Percentiles rank a stretch among this genome's conserved stretches.
Evolutionary conservation across 2,329 filamentous ascomycete species (phyloP).

Genomic region (Talaromyces funiculosus): DNA sequence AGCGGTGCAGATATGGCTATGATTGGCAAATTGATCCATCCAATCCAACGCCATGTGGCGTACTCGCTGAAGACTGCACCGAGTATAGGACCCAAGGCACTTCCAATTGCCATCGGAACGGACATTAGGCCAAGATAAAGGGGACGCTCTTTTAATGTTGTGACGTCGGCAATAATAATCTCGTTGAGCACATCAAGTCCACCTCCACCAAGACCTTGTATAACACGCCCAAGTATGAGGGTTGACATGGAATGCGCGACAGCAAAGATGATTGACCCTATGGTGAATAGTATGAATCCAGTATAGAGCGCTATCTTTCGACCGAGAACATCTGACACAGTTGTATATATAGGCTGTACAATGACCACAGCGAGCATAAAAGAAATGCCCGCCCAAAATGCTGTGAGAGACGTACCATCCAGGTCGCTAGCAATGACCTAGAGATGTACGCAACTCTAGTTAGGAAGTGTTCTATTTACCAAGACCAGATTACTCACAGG

Average conservation of each 20-base stretch:
- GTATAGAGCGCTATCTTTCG: slow-evolving; percentile 39
- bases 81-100: slow-evolving; percentile 44
- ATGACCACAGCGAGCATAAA: slow-evolving; percentile 60
- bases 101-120: slow-evolving; percentile 30
- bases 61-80: slow-evolving; percentile 24
- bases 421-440: slow-evolving; percentile 48
- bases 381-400: slow-evolving; percentile 66
- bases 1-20: slow-evolving; percentile 19
- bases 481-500: background rate
- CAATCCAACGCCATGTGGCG: slow-evolving; percentile 29
- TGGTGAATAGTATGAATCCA: slow-evolving; percentile 42
- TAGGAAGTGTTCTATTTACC: background rate
- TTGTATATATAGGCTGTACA: slow-evolving; percentile 48
- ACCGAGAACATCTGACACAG: slow-evolving; percentile 50
- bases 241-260: slow-evolving; percentile 39
- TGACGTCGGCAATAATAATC: slow-evolving; percentile 44
- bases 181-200: slow-evolving; percentile 40
- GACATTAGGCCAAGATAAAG: slow-evolving; percentile 25
- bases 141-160: slow-evolving; percentile 34
- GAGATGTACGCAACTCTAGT: background rate
- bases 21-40: slow-evolving; percentile 29
- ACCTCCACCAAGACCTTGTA: slow-evolving; percentile 51
- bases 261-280: slow-evolving; percentile 51
- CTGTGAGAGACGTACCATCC: slow-evolving; percentile 51
- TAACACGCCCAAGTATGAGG: slow-evolving; percentile 50